Conservation (phyloP, 2,329 filamentous ascomycete genomes). For the Fusarium subglutinans region DNA sequence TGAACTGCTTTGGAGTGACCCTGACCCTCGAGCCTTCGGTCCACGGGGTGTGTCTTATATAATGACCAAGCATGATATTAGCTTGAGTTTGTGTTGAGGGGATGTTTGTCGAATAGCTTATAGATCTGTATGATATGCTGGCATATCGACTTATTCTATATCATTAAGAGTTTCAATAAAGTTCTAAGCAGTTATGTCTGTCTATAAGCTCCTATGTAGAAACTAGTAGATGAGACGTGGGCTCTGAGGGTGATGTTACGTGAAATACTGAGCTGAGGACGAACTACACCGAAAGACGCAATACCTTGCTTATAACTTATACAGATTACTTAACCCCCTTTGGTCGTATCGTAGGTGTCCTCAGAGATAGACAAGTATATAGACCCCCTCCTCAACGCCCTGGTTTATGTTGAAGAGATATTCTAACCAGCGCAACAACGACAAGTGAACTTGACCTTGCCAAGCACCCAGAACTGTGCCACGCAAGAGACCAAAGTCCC, state of each 20-base stretch:
- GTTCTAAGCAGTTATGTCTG: fast-evolving
- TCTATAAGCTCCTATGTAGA: fast-evolving
- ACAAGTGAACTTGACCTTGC: fast-evolving
- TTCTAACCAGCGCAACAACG: too few relatives aligned
- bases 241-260: fast-evolving
- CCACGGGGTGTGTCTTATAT: not conserved
- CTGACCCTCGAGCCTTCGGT: not conserved
- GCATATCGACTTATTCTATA: not conserved
- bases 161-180: fast-evolving
- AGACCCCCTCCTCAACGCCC: fast-evolving
- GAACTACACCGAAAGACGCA: too few relatives aligned
- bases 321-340: too few relatives aligned
- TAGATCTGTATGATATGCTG: not conserved
- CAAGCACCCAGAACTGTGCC: too few relatives aligned
- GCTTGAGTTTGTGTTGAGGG: not conserved
- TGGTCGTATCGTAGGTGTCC: fast-evolving
- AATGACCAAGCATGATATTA: slow-evolving; percentile 11
- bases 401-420: too few relatives aligned
- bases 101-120: fast-evolving
- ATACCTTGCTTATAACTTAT: too few relatives aligned
- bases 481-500: too few relatives aligned
- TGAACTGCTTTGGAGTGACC: not conserved
- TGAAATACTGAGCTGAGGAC: fast-evolving
- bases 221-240: fast-evolving
- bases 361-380: fast-evolving